Percentiles rank a stretch among this genome's conserved stretches.
Conservation (phyloP, 768 basidiomycete species). For the Boletus insuetus region DNA sequence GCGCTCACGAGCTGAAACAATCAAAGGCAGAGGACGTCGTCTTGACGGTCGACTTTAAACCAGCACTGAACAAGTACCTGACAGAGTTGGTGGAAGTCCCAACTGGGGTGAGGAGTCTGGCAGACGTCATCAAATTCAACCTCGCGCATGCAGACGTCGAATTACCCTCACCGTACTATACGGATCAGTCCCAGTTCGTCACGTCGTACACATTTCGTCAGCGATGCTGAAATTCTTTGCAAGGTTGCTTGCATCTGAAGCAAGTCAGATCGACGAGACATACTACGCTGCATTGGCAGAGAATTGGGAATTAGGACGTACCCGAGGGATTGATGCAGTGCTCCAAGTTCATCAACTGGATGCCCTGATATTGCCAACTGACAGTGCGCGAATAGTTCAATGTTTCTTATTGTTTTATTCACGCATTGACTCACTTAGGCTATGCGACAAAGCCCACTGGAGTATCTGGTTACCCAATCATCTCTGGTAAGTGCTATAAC, state of each 20-base stretch:
- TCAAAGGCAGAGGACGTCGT: slow-evolving; percentile 57
- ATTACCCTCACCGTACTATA: slow-evolving; percentile 34
- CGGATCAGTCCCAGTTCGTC: slow-evolving; percentile 36
- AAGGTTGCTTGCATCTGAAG: slow-evolving; percentile 25
- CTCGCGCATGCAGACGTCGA: slow-evolving; percentile 49
- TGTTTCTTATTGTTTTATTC: neutral
- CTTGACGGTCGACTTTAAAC: slow-evolving; percentile 58
- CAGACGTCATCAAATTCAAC: slow-evolving; percentile 59
- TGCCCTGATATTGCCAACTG: slow-evolving; percentile 49
- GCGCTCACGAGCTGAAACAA: slow-evolving; percentile 43
- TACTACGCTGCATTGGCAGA: slow-evolving; percentile 46
- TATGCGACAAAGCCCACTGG: slow-evolving; percentile 39
- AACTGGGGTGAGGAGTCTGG: slow-evolving; percentile 55
- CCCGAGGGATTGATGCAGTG: slow-evolving; percentile 52
- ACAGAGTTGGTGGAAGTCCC: slow-evolving; percentile 49
- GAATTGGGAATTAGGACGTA: slow-evolving; percentile 48
- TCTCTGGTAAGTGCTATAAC: slow-evolving; percentile 47
- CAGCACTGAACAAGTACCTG: slow-evolving; percentile 44
- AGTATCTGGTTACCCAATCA: slow-evolving; percentile 63
- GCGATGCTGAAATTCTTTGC: slow-evolving; percentile 2
- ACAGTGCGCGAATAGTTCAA: slow-evolving; percentile 23
- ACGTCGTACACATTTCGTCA: neutral
- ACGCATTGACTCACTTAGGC: slow-evolving; percentile 8
- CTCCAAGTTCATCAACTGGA: slow-evolving; percentile 47
- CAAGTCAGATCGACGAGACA: slow-evolving; percentile 35